Base-by-base conservation (phyloP, 441 rosid genomes). In the Caryocar brasiliense region DNA sequence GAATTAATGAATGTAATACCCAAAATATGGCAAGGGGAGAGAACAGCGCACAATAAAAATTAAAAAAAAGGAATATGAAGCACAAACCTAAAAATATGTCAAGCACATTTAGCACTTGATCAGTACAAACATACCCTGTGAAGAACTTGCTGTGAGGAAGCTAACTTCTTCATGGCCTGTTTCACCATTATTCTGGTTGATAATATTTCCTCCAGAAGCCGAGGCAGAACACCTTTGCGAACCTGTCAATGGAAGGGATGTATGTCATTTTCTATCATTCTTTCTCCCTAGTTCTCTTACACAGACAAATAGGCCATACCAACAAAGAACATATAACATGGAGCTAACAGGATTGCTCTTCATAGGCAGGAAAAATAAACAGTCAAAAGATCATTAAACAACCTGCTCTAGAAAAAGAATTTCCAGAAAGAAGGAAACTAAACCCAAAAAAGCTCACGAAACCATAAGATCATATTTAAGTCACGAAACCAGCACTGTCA, bases 101-200 rank as follows among this genome's bases (percentile, higher is more conserved):
- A n/a, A n/a, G n/a, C n/a, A n/a, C n/a, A n/a, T n/a, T n/a, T n/a
- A n/a, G n/a, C n/a, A n/a, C n/a, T n/a, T n/a, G n/a, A n/a, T n/a
- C n/a, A n/a, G n/a, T n/a, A n/a, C n/a, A n/a, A n/a, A n/a, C 79
- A 66, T 83, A 92, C 99, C 90, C 95, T 78, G 49, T 64, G 80
- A 70, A 83, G 95, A 72, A 92, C 80, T 70, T 72, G 74, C 62
- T 86, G 79, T 18, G 92, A 66, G 63, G 95, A 79, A 65, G 65
- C 68, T 79, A 92, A 72, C 69, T 81, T 92, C 70, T 83, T 92
- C 85, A 92, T 83, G 12, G 95, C 92, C 58, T 73, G 85, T 65
- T 88, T 92, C 63, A 92, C 86, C 97, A 92, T 85, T 73, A 92
- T 76, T 72, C 99, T 82, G 30, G 97, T 88, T 17, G 97, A 83